A percentile compares a stretch with the other conserved stretches of the same genome.
These are phyloP conservation scores for Fusarium sarcochroum DNA, from an alignment of 2,329 filamentous ascomycete genomes.

Conservation along the genomic window DNA sequence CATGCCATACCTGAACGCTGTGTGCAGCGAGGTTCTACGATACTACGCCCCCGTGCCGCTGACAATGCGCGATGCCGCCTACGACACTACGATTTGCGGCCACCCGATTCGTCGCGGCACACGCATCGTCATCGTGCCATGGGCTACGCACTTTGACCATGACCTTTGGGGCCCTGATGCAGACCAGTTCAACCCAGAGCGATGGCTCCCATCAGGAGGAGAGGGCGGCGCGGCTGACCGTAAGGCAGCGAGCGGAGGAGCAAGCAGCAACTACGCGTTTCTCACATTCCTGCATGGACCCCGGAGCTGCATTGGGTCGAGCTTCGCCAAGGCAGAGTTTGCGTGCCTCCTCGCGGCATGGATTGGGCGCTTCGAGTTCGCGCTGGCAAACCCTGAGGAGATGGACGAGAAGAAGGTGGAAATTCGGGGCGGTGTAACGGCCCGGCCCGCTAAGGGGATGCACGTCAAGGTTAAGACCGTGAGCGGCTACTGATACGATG, in stretches of 20 bases:
- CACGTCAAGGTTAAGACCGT: conserved; percentile 75
- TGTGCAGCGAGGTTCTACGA: conserved; percentile 83
- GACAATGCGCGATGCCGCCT: conserved; percentile 75
- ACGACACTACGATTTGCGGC: conserved; percentile 75
- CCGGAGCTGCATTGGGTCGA: conserved; percentile 85
- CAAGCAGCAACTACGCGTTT: conserved; percentile 81
- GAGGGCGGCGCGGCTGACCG: conserved; percentile 54
- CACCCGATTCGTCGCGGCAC: conserved; percentile 79
- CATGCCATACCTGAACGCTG: conserved; percentile 84
- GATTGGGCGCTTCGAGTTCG: conserved; percentile 81
- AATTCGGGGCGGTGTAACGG: conserved; percentile 79
- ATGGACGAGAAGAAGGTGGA: conserved; percentile 76
- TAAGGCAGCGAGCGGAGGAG: conserved; percentile 74
- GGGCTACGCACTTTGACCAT: conserved; percentile 78
- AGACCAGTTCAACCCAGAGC: conserved; percentile 80
- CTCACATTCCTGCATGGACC: conserved; percentile 90
- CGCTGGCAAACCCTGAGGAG: conserved; percentile 69
- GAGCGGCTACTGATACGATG: conserved; percentile 67
- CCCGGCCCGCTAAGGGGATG: conserved; percentile 80
- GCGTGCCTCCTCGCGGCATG: conserved; percentile 84
- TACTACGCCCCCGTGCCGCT: conserved; percentile 79
- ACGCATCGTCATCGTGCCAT: conserved; percentile 73
- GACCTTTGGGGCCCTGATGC: conserved; percentile 84
- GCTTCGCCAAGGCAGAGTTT: conserved; percentile 87
- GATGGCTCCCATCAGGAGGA: conserved; percentile 73